A percentile compares a stretch with the other conserved stretches of the same genome.
phyloP scores from a whole-genome alignment of 805 yeast genomes.

The Clavispora phyllophila region DNA sequence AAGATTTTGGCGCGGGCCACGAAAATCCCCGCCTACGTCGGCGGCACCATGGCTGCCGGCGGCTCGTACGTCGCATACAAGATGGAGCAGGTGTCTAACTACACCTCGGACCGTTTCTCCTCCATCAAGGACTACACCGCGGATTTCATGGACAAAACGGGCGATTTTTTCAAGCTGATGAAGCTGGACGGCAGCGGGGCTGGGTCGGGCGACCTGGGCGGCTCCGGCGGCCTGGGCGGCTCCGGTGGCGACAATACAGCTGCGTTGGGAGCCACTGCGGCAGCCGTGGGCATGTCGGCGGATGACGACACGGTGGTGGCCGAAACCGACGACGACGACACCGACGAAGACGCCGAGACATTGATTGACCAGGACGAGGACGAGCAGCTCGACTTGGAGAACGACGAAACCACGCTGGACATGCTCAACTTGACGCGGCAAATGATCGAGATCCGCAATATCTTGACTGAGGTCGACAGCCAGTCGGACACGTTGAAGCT shows the following conservation, averaged over 20 bases:
- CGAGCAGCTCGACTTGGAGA: conserved; percentile 37
- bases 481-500: conserved; percentile 71
- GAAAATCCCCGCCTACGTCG: conserved; percentile 73
- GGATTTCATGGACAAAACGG: conserved; percentile 45
- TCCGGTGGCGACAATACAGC: conserved; percentile 31
- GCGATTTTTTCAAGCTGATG: conserved; percentile 38
- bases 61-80: conserved; percentile 90
- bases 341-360: conserved; percentile 46
- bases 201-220: conserved; percentile 3
- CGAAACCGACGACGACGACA: conserved; percentile 12
- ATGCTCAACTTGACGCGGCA: conserved; percentile 88
- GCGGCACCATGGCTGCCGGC: conserved; percentile 91
- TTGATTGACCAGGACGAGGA: conserved; percentile 34
- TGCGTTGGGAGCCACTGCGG: conserved; percentile 48
- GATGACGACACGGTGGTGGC: conserved; percentile 35
- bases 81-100: conserved; percentile 77
- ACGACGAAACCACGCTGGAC: conserved; percentile 63
- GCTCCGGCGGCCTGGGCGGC: conserved; percentile 17
- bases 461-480: conserved; percentile 64
- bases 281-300: conserved; percentile 44
- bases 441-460: conserved; percentile 91
- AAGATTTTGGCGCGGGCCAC: conserved; percentile 51
- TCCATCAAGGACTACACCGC: conserved; percentile 60
- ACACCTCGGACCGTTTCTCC: conserved; percentile 61
- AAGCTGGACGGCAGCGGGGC: conserved; percentile 2